These are phyloP conservation scores for Fusarium mundagurra DNA, from an alignment of 2,329 filamentous ascomycete genomes.

Conservation along the genomic window DNA sequence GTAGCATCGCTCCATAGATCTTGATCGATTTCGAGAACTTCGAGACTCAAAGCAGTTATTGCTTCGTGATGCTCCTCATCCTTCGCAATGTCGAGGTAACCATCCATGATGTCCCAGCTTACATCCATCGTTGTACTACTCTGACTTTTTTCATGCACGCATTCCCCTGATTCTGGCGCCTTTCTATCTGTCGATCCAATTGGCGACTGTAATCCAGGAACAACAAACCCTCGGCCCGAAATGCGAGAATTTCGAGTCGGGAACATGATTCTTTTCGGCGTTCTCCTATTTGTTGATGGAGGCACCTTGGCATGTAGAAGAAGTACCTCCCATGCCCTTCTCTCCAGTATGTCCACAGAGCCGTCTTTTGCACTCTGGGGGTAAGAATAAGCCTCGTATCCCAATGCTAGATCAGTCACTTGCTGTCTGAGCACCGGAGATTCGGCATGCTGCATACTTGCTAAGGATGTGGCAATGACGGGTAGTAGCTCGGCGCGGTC, in stretches of 20 bases:
- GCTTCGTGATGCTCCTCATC: neutral
- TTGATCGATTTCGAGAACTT: neutral
- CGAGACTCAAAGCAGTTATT: neutral
- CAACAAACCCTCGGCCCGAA: neutral
- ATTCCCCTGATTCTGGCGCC: neutral
- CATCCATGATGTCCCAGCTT: constrained; percentile 15
- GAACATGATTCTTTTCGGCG: neutral
- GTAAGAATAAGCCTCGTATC: neutral
- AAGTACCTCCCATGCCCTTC: constrained; percentile 40
- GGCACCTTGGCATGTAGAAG: constrained; percentile 28
- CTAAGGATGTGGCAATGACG: constrained; percentile 45
- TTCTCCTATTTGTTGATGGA: neutral
- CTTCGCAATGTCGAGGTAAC: neutral
- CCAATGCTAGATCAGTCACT: constrained; percentile 16
- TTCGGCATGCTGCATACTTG: constrained; percentile 48
- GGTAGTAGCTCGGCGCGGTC: constrained; percentile 42
- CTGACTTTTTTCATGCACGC: neutral
- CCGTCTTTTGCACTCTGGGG: neutral
- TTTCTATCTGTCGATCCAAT: neutral
- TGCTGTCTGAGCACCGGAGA: constrained; percentile 48
- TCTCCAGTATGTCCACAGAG: constrained; percentile 25
- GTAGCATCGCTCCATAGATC: neutral
- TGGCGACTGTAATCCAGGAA: neutral
- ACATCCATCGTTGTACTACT: constrained; percentile 5
- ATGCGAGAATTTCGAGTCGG: neutral